Evolutionary conservation across 148 eudicot species (phyloP), one percentile per base, ranked within the genome.

Genomic region (Camellia sinensis): DNA sequence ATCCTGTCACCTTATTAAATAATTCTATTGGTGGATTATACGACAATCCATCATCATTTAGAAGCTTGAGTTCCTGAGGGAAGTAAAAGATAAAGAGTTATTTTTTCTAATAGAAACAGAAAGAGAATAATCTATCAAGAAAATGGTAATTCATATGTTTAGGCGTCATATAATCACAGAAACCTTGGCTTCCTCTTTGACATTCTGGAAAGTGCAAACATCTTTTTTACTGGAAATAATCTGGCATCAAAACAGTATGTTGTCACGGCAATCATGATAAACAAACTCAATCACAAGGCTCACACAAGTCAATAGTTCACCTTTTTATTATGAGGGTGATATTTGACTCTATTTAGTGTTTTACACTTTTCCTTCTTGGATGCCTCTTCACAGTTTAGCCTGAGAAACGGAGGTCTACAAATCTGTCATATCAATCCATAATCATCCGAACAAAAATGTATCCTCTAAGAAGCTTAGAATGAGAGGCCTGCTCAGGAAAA

Each of bases 1-100:
- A 14, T 37, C 19, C 14, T 87, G 37, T 29, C 37, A 94, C 97
- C 94, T 90, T 86, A 21, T 78, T 84, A 83, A 90, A 90, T 77
- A 89, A 65, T 76, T 92, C 93, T 54, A 29, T 77, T 52, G 92
- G 92, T 43, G 91, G 93, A 80, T 67, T 74, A 62, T 78, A 82
- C 9, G 78, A 59, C 44, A 66, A 37, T 29, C 79, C 84, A 74
- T 86, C 80, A 69, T 68, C 67, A 74, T 21, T 79, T 53, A 83
- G 67, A 74, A 72, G 77, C 83, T 88, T 85, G 62, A 70, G 79
- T 77, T 89, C 91, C 97, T 92, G 84, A 9, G 52, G 63, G 44
- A 50, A 7, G 43, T 22, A 57, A 64, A 21, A 65, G 50, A 7
- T 22, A 7, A 29, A 29, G 8, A 50, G 67, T 67, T 64, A 54